Evolutionary conservation across 768 basidiomycete genomes (phyloP).

Genomic region (Suillus plorans): DNA sequence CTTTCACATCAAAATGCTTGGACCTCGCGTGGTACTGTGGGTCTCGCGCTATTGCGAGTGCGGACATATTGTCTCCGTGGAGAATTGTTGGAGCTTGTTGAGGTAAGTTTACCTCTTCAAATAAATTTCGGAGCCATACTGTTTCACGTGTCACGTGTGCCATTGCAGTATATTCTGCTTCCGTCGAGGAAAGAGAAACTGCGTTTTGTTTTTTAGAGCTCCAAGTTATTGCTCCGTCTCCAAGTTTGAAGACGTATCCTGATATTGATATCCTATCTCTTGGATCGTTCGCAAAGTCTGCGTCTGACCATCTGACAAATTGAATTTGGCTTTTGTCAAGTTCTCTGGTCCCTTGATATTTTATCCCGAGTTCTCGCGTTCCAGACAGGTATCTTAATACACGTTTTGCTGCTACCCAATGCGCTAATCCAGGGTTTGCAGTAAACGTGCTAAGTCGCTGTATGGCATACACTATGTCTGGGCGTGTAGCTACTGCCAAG

Average conservation of each 20-base stretch:
- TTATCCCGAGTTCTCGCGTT: background rate
- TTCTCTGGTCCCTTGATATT: conserved; percentile 8
- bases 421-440: background rate
- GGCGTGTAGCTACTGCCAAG: background rate
- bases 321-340: background rate
- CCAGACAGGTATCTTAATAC: conserved; percentile 17
- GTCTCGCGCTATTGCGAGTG: conserved; percentile 24
- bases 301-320: conserved; percentile 23
- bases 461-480: conserved; percentile 10
- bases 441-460: conserved; percentile 15
- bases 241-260: conserved; percentile 26
- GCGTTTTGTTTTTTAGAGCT: conserved; percentile 33
- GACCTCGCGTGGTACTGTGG: conserved; percentile 28
- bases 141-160: background rate
- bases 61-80: conserved; percentile 31
- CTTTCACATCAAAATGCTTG: conserved; percentile 36
- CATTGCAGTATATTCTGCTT: conserved; percentile 12
- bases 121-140: conserved; percentile 17
- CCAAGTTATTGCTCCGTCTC: conserved; percentile 30
- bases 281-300: conserved; percentile 26
- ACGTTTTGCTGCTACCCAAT: conserved; percentile 16
- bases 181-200: conserved; percentile 13
- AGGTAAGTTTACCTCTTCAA: conserved; percentile 14
- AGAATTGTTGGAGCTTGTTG: conserved; percentile 12
- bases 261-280: conserved; percentile 18